A percentile compares a stretch with the other conserved stretches of the same genome.
These are phyloP conservation scores for Fraxinus anomala DNA, from an alignment of 257 asterid species.

Conservation along the genomic window DNA sequence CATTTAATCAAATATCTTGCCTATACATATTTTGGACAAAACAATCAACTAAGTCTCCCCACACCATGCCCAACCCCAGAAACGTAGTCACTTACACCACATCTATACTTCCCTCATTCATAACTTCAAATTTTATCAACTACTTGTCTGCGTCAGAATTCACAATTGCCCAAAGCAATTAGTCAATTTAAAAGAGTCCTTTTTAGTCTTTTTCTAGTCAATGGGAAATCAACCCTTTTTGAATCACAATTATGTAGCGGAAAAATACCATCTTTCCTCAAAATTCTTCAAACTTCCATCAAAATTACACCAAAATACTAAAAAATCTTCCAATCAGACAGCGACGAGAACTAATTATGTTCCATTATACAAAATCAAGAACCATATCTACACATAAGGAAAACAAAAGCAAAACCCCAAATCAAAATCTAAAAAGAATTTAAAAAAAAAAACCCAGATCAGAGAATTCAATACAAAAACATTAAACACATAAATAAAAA, in stretches of 20 bases:
- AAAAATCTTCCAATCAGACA: conserved; percentile 4
- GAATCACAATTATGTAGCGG: background rate
- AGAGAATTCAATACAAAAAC: conserved; percentile 12
- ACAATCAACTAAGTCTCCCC: background rate
- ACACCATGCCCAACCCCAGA: background rate
- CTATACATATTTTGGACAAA: background rate
- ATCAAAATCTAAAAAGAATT: conserved; percentile 3
- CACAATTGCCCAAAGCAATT: background rate
- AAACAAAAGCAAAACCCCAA: conserved; percentile 8
- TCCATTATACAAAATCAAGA: background rate
- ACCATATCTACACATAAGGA: background rate
- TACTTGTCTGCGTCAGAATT: background rate
- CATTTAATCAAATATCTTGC: background rate
- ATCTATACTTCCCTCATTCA: background rate
- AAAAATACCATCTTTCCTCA: background rate
- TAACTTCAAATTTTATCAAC: background rate
- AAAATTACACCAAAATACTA: background rate
- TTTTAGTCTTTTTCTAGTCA: background rate
- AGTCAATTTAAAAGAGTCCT: background rate
- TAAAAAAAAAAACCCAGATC: conserved; percentile 20
- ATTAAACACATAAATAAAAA: conserved; percentile 16
- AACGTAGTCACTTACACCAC: background rate
- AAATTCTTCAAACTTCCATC: conserved; percentile 8
- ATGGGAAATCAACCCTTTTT: background rate
- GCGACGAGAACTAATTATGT: conserved; percentile 4